phyloP scores from a whole-genome alignment of 768 basidiomycete species.

The Galerina sulciceps region DNA sequence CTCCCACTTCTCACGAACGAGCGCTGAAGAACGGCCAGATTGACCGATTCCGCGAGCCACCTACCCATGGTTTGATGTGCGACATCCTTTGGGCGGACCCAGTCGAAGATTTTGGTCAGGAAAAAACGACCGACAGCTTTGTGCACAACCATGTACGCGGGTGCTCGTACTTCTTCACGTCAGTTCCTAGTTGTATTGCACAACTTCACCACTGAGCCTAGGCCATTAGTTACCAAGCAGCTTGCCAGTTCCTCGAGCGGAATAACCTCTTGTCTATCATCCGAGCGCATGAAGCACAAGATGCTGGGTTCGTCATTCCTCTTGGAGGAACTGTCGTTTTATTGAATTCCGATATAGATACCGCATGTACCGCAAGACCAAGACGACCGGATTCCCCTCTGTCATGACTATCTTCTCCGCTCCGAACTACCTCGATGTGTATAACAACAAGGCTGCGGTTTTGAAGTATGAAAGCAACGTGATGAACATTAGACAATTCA shows the following conservation, averaged over 20 bases:
- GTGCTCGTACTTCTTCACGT: constrained; percentile 92
- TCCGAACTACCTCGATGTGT: constrained; percentile 97
- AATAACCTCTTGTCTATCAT: constrained; percentile 98
- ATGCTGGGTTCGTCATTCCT: constrained; percentile 76
- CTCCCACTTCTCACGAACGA: not conserved
- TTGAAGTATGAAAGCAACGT: constrained; percentile 99
- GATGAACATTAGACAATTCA: constrained; percentile 98
- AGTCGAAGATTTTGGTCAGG: constrained; percentile 94
- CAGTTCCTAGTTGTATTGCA: constrained; percentile 14
- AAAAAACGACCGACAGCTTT: constrained; percentile 90
- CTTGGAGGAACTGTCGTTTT: not conserved
- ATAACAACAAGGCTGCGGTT: constrained; percentile 99
- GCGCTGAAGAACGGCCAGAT: constrained; percentile 52
- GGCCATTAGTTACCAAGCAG: constrained; percentile 82
- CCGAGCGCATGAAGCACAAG: constrained; percentile 97
- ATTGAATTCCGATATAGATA: constrained; percentile 53
- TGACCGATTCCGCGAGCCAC: constrained; percentile 98
- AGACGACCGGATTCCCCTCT: constrained; percentile 96
- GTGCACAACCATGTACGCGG: constrained; percentile 96
- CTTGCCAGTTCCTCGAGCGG: constrained; percentile 95
- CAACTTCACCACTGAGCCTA: constrained; percentile 7
- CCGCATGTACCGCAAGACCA: constrained; percentile 99
- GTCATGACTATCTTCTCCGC: constrained; percentile 99
- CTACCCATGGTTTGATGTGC: constrained; percentile 97
- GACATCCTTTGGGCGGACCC: constrained; percentile 99